Evolutionary conservation across 75 land plant genomes (phyloP), one percentile per base, ranked within the genome.

Genomic region (Adiantum capillusveneris): DNA sequence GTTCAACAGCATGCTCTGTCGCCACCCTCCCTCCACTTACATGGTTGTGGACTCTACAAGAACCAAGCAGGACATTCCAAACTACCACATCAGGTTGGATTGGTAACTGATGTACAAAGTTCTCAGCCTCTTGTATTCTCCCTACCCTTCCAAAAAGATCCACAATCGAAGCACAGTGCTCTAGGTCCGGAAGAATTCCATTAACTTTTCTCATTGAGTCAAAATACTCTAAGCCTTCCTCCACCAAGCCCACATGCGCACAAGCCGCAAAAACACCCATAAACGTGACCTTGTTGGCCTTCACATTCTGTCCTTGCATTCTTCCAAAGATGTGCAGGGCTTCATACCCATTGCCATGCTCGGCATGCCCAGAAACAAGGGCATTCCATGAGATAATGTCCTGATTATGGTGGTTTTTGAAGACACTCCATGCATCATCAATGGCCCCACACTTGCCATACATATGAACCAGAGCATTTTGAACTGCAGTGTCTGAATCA

Each of bases 111-210:
- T 26, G 1, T 25, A 79, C 75, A 1, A 79, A 70, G 6, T 66
- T 53, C 5, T 3, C 19, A 29, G 86, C 86, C 57, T 79, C 82
- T 25, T 64, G 22, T 5, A 82, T 69, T 37, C 62, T 57, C 25
- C 82, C 82, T 22, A 76, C 73, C 29, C 86, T 69, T 1, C 82
- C 86, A 53, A 83, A 28, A 44, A 83, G 79, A 60, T 83, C 85
- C 27, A 79, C 79, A 57, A 79, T 44, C 44, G 81, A 83, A 11
- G 86, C 61, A 58, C 73, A 83, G 61, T 83, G 86, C 56, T 83
- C 79, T 11, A 53, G 46, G 34, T 58, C 63, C 0, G 79, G 86
- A 11, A 44, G 28, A 50, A 83, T 24, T 0, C 66, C 52, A 55
- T 79, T 69, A 11, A 31, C 20, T 17, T 24, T 41, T 61, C 70